Evolutionary conservation across 208 protist species (phyloP), one percentile per base, ranked within the genome.

Genomic region (Leishmania gerbilli): DNA sequence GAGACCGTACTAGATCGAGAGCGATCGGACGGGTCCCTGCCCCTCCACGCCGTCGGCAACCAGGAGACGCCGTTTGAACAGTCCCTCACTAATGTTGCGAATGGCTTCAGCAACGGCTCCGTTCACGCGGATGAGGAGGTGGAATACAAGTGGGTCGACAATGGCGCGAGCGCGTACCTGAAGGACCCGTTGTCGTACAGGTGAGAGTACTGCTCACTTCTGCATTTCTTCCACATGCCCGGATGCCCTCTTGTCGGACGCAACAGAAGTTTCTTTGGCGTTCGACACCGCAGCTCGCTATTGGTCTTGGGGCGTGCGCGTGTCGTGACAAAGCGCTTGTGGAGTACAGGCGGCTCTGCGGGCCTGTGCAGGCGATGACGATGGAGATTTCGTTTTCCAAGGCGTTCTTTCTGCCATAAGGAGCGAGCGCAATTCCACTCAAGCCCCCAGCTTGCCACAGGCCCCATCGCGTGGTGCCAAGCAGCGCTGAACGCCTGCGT

Each of bases 121-220:
- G 77, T 92, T 51, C 85, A 90, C 62, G 64, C 49, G 0, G 76
- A 87, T 27, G 74, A 88, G 51, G 81, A 85, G 58, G 51, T 56
- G 65, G 87, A 86, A 53, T 80, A 79, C 62, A 62, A 64, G 58
- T 81, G 81, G 78, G 42, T n/a, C n/a, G 51, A 79, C 0, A 47
- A 27, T 15, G 69, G 40, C 69, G n/a, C 79, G 49, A n/a, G 8
- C 42, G 74, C 56, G 2, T 24, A 21, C 27, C 68, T 84, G 62
- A 79, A 68, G 27, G 83, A 87, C 31, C 80, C 81, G 1, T 56
- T 88, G 34, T 75, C 84, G 0, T 58, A 80, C 34, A 55, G 81
- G 27, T 76, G 58, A 64, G 4, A 13, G 1, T 13, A 7, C 42
- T 51, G 27, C 42, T 47, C 15, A 13, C 2, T 2, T 31, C n/a